Percentiles rank a stretch among this genome's conserved stretches.
Conservation (phyloP, 1,139 yeast species). For the Sugiyamaella japonica region DNA sequence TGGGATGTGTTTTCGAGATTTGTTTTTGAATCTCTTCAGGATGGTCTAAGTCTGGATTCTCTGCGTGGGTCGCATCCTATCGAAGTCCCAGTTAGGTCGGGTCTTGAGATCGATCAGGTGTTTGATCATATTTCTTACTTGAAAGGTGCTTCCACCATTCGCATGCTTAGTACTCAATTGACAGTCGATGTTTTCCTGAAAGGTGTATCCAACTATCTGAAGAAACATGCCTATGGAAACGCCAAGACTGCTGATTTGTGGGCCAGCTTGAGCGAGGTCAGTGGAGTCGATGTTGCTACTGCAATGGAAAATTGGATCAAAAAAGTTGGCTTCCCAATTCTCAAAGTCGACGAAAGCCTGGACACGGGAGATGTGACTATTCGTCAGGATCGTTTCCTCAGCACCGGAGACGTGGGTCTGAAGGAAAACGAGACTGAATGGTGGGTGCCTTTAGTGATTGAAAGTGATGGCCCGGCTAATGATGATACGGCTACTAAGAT, state of each 20-base stretch:
- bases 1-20: conserved; percentile 70
- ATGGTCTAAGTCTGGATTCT: conserved; percentile 65
- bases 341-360: conserved; percentile 46
- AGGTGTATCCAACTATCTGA: conserved; percentile 69
- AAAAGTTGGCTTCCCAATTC: conserved; percentile 64
- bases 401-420: conserved; percentile 54
- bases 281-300: conserved; percentile 54
- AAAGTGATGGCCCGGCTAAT: conserved; percentile 35
- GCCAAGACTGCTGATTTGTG: conserved; percentile 64
- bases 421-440: conserved; percentile 56
- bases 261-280: conserved; percentile 55
- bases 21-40: conserved; percentile 62
- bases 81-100: conserved; percentile 71
- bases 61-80: conserved; percentile 76
- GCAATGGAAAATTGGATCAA: conserved; percentile 64
- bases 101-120: conserved; percentile 74
- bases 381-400: conserved; percentile 56
- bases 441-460: conserved; percentile 70
- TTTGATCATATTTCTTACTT: conserved; percentile 76
- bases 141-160: conserved; percentile 73
- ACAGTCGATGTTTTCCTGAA: conserved; percentile 65
- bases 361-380: conserved; percentile 42
- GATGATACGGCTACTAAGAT: conserved; percentile 18
- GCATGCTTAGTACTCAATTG: conserved; percentile 68
- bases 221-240: conserved; percentile 55